Evolutionary conservation across 108 stramenopile species (phyloP).

Genomic region (Schizochytrium sp.): DNA sequence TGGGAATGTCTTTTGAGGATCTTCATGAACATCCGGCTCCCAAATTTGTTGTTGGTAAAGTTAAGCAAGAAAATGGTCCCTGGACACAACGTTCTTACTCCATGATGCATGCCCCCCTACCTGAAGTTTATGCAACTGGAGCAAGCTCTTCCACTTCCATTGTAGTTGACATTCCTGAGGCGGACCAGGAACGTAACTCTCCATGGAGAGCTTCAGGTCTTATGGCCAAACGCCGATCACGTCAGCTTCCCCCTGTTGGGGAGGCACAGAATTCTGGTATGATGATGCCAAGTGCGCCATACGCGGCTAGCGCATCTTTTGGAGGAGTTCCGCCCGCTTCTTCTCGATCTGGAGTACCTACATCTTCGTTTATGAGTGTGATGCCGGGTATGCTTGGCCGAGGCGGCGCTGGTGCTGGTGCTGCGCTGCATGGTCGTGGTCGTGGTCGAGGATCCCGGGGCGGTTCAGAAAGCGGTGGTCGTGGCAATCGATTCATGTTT

Average conservation of each 20-base stretch:
- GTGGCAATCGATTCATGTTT: neutral
- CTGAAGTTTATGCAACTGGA: neutral
- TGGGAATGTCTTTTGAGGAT: slow-evolving; percentile 18
- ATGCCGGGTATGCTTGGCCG: slow-evolving; percentile 14
- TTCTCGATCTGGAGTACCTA: neutral
- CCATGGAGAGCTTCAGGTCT: neutral
- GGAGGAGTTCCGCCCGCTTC: too few relatives aligned
- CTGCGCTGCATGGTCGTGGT: neutral
- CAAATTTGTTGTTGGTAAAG: slow-evolving; percentile 24
- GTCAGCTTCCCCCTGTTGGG: neutral
- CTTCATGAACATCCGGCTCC: slow-evolving; percentile 12
- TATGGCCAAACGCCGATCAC: neutral
- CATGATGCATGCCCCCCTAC: slow-evolving; percentile 51
- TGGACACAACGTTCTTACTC: slow-evolving; percentile 52
- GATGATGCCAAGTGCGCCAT: too few relatives aligned
- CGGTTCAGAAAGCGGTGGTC: neutral
- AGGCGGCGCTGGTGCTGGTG: neutral
- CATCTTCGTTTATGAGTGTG: neutral
- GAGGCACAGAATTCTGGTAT: neutral
- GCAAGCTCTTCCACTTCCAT: neutral
- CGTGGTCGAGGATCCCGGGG: neutral
- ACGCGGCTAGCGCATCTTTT: too few relatives aligned
- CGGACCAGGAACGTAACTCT: neutral
- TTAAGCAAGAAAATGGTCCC: slow-evolving; percentile 3
- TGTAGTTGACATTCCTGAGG: neutral